A percentile compares a stretch with the other conserved stretches of the same genome.
phyloP scores from a whole-genome alignment of 768 basidiomycete genomes.

The Dioszegia hungarica region DNA sequence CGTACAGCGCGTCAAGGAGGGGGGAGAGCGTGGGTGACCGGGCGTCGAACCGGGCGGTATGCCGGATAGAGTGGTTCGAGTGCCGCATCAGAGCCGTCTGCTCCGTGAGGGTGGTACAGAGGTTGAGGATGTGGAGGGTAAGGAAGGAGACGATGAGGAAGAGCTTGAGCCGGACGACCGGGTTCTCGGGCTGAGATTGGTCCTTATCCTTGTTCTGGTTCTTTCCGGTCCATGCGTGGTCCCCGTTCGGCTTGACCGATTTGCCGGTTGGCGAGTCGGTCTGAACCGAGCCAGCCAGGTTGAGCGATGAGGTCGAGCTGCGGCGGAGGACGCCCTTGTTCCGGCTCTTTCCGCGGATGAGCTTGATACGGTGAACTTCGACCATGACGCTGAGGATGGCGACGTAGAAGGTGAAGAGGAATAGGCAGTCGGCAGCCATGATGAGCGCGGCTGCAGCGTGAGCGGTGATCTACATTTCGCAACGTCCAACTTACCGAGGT shows the following conservation, averaged over 20 bases:
- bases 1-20: conserved; percentile 60
- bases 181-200: conserved; percentile 59
- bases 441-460: conserved; percentile 64
- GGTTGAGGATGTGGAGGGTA: conserved; percentile 82
- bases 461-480: background rate
- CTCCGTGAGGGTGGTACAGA: conserved; percentile 81
- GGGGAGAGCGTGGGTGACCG: conserved; percentile 59
- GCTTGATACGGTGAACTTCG: conserved; percentile 60
- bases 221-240: background rate
- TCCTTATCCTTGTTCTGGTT: conserved; percentile 18
- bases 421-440: conserved; percentile 75
- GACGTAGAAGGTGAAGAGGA: conserved; percentile 84
- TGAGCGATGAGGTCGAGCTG: conserved; percentile 42
- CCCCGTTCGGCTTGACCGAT: background rate
- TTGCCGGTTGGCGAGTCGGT: conserved; percentile 8
- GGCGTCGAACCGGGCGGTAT: conserved; percentile 58
- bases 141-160: conserved; percentile 88
- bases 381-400: conserved; percentile 91
- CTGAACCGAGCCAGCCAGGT: conserved; percentile 5
- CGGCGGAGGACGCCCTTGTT: conserved; percentile 25
- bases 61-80: conserved; percentile 46
- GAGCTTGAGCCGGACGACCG: conserved; percentile 80
- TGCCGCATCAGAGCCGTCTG: conserved; percentile 57
- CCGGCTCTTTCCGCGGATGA: conserved; percentile 49
- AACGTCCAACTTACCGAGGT: conserved; percentile 54